Evolutionary conservation across 1,284 basidiomycete genomes (phyloP).

Genomic region (Thelephora terrestris): DNA sequence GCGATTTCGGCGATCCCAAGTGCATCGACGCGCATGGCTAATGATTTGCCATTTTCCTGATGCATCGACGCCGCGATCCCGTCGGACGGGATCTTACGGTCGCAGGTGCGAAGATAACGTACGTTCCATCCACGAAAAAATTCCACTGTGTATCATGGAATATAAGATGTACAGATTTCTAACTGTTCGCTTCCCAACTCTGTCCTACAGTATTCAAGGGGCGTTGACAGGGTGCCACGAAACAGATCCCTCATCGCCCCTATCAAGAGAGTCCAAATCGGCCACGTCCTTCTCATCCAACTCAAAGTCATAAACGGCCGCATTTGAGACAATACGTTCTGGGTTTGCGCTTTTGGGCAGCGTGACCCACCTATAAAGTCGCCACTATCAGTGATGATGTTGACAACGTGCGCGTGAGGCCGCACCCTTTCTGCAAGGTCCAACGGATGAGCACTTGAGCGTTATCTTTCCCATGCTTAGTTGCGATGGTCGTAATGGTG

Average conservation of each 20-base stretch:
- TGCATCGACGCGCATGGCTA: too few relatives aligned
- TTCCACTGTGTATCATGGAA: too few relatives aligned
- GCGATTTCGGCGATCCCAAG: too few relatives aligned
- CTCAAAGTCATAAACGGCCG: conserved; percentile 43
- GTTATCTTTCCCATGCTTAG: conserved; percentile 38
- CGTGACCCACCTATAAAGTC: conserved; percentile 31
- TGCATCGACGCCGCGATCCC: too few relatives aligned
- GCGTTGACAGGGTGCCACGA: conserved; percentile 43
- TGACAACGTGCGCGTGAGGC: neutral
- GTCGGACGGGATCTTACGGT: too few relatives aligned
- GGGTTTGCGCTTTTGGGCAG: conserved; percentile 47
- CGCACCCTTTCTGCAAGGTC: conserved; percentile 47
- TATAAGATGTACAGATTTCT: too few relatives aligned
- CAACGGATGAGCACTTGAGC: conserved; percentile 61
- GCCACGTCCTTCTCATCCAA: conserved; percentile 40
- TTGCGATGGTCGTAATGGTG: conserved; percentile 29
- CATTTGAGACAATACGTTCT: conserved; percentile 41
- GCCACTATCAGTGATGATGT: neutral
- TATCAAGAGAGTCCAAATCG: conserved; percentile 36
- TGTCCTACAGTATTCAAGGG: conserved; percentile 5
- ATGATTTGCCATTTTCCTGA: too few relatives aligned
- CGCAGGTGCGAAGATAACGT: too few relatives aligned
- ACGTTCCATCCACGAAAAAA: too few relatives aligned
- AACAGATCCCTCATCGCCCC: conserved; percentile 34
- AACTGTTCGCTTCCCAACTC: too few relatives aligned